Evolutionary conservation across 371 early-diverging fungal genomes (phyloP).

Genomic region (Mucor circinelloides): DNA sequence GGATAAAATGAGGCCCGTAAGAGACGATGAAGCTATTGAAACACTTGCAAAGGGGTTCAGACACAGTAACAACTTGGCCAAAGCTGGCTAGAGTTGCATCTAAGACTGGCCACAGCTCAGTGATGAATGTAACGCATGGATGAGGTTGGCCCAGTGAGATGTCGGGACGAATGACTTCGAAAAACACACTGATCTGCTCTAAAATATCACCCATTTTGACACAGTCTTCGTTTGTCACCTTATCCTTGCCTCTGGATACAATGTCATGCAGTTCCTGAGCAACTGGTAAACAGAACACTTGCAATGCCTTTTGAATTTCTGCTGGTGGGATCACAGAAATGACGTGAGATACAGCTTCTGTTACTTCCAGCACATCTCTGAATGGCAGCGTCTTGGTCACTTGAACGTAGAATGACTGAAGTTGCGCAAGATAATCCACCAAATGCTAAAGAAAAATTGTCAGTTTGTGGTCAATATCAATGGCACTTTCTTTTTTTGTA

Average conservation of each 20-base stretch:
- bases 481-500: not conserved
- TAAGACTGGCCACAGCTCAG: constrained; percentile 81
- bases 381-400: constrained; percentile 66
- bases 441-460: constrained; percentile 47
- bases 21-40: constrained; percentile 67
- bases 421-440: constrained; percentile 69
- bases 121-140: constrained; percentile 74
- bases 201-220: constrained; percentile 40
- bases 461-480: not conserved
- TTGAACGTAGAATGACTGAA: constrained; percentile 78
- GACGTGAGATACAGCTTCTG: constrained; percentile 89
- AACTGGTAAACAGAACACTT: constrained; percentile 82
- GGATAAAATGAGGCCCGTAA: constrained; percentile 62
- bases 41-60: constrained; percentile 69
- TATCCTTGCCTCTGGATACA: constrained; percentile 40
- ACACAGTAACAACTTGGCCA: constrained; percentile 53
- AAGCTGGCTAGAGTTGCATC: constrained; percentile 58
- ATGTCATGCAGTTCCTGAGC: constrained; percentile 65
- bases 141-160: constrained; percentile 56
- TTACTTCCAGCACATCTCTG: constrained; percentile 78
- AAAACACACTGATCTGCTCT: constrained; percentile 58
- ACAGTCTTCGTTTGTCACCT: constrained; percentile 30
- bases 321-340: constrained; percentile 73
- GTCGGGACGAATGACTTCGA: constrained; percentile 56
- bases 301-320: constrained; percentile 67